Base-by-base conservation (phyloP, 495 filamentous ascomycete genomes). In the Penicillium arizonense region DNA sequence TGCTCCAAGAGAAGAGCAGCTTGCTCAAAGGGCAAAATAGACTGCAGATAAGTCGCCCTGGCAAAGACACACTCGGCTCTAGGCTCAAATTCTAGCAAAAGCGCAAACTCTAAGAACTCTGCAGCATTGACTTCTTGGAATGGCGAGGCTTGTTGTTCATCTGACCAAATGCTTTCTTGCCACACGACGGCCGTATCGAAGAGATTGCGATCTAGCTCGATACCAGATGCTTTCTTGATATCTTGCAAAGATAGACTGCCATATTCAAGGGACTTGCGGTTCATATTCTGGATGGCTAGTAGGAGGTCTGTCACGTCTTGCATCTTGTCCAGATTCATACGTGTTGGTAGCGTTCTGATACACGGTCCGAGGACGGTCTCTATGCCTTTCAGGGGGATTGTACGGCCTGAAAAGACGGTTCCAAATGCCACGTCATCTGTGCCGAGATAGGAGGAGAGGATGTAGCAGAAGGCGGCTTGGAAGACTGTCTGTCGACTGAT, bases 121-220 rank as follows among this genome's bases (percentile, higher is more conserved):
- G 69, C 72, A 42, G 79, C 78, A 44, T 74, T 76, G 2, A 83
- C 63, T 44, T 84, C 67, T 18, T 45, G 57, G 11, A 90, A 74
- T 7, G 57, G 24, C 10, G 55, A 44, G 16, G 54, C 36, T 2
- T 55, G 50, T 0, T 60, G 56, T 11, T 68, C 61, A 12, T 70
- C 60, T 13, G 63, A 73, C 35, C 77, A 59, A 9, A 85, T 65
- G 2, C 82, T 84, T 62, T 93, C 83, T 52, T 95, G 90, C 76
- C 90, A 95, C 5, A 90, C 83, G 43, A 93, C 76, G 2, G 92
- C 72, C 0, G 83, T 78, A 47, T 92, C 86, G 52, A 89, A 93
- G 3, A 90, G 64, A 6, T 59, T 62, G 26, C 73, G 64, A 0
- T 69, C 70, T 2, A 79, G 61, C 12, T 76, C 65, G 1, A 85